Evolutionary conservation across 495 filamentous ascomycete genomes (phyloP).

Genomic region (Aspergillus avenaceus): DNA sequence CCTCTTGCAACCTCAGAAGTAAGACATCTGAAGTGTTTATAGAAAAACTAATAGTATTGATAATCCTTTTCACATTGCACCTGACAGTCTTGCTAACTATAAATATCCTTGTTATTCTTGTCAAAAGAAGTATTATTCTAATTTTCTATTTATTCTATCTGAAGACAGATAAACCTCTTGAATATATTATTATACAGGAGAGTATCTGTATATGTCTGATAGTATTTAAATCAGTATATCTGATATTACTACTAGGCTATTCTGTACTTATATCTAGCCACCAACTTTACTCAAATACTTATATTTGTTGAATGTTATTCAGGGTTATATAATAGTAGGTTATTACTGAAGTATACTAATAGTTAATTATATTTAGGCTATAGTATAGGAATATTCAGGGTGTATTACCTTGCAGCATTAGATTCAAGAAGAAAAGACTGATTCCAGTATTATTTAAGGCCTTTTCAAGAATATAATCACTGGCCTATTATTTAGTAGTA

Average conservation of each 20-base stretch:
- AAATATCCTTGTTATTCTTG: slow-evolving; percentile 7
- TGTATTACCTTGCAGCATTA: slow-evolving; percentile 27
- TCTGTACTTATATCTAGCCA: background rate
- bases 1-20: slow-evolving; percentile 23
- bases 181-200: too few relatives aligned
- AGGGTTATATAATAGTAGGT: slow-evolving; percentile 46
- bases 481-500: slow-evolving; percentile 31
- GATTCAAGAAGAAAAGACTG: slow-evolving; percentile 30
- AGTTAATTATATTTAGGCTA: slow-evolving; percentile 26
- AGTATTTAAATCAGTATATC: too few relatives aligned
- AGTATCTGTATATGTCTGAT: too few relatives aligned
- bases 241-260: too few relatives aligned
- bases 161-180: background rate
- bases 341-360: slow-evolving; percentile 46
- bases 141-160: slow-evolving; percentile 15
- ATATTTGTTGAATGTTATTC: slow-evolving; percentile 33
- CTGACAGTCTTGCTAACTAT: slow-evolving; percentile 27
- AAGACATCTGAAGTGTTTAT: slow-evolving; percentile 24
- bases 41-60: slow-evolving; percentile 36
- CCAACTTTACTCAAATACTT: slow-evolving; percentile 39
- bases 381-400: slow-evolving; percentile 38
- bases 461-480: slow-evolving; percentile 43
- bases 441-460: slow-evolving; percentile 32
- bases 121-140: slow-evolving; percentile 27
- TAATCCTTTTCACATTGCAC: slow-evolving; percentile 26